A percentile compares a stretch with the other conserved stretches of the same genome.
phyloP scores from a whole-genome alignment of 768 basidiomycete species.

The Boletus insuetus region DNA sequence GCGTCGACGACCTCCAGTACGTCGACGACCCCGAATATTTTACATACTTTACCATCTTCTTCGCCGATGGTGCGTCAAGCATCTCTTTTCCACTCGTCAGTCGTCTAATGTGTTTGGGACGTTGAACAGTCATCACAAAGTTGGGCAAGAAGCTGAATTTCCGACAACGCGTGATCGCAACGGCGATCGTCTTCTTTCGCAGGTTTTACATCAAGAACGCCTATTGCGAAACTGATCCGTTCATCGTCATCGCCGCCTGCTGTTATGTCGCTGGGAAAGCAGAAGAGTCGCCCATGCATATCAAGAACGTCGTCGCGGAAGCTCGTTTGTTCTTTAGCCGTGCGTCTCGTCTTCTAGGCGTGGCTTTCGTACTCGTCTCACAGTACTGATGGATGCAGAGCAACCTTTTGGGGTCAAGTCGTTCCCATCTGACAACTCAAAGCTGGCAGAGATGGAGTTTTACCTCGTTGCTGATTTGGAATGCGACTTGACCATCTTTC shows the following conservation, averaged over 20 bases:
- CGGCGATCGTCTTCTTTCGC: slow-evolving; percentile 92
- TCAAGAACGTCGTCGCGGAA: slow-evolving; percentile 88
- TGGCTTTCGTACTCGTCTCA: not conserved
- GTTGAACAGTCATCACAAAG: slow-evolving; percentile 68
- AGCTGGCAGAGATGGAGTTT: slow-evolving; percentile 98
- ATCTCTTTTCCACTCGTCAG: not conserved
- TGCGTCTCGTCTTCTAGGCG: slow-evolving; percentile 34
- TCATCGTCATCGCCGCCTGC: slow-evolving; percentile 89
- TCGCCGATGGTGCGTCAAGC: slow-evolving; percentile 64
- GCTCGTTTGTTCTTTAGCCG: slow-evolving; percentile 74
- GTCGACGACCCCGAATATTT: slow-evolving; percentile 75
- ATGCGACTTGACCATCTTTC: slow-evolving; percentile 90
- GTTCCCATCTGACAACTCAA: slow-evolving; percentile 87
- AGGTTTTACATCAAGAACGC: slow-evolving; percentile 96
- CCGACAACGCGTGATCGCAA: slow-evolving; percentile 89
- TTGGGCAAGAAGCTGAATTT: slow-evolving; percentile 80
- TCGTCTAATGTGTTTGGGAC: too few species aligned
- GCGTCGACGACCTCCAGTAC: slow-evolving; percentile 74
- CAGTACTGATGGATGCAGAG: slow-evolving; percentile 31
- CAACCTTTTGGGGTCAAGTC: slow-evolving; percentile 70
- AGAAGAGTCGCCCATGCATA: slow-evolving; percentile 92
- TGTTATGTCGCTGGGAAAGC: slow-evolving; percentile 96
- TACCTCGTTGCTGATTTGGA: slow-evolving; percentile 96
- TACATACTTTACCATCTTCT: slow-evolving; percentile 83
- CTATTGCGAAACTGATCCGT: slow-evolving; percentile 95